Conservation (phyloP, 2,329 filamentous ascomycete genomes). For the Pseudogymnoascus sp. region DNA sequence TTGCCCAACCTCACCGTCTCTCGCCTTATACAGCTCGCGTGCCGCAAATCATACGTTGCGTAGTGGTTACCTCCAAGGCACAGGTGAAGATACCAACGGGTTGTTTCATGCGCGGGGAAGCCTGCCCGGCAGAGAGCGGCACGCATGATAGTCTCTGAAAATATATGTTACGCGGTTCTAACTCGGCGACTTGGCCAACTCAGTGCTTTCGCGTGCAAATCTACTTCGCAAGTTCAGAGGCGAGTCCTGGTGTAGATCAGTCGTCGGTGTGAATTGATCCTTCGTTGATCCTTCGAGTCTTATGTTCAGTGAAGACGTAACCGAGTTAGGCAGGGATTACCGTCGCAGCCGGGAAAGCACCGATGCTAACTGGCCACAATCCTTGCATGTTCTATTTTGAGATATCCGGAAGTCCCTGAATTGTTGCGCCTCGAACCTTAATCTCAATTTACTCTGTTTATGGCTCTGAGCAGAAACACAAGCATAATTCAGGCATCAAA, state of each 20-base stretch:
- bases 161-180: not conserved
- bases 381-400: not conserved
- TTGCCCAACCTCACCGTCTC: not conserved
- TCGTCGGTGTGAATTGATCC: not conserved
- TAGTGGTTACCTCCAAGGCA: not conserved
- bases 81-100: not conserved
- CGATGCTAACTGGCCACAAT: not conserved
- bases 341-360: not conserved
- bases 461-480: not conserved
- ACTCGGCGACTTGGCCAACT: not conserved
- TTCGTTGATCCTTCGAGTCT: not conserved
- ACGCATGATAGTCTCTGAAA: not conserved
- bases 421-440: constrained; percentile 5
- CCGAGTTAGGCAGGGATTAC: not conserved
- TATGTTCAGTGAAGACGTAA: not conserved
- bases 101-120: not conserved
- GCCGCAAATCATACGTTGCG: not conserved
- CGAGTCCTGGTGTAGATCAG: not conserved
- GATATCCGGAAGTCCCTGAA: not conserved
- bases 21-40: not conserved
- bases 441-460: not conserved
- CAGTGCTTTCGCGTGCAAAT: not conserved
- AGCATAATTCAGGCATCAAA: not conserved
- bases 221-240: not conserved
- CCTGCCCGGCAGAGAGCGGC: not conserved